These are phyloP conservation scores for Staphylotrichum tortipilum DNA, from an alignment of 495 filamentous ascomycete species.

Conservation along the genomic window DNA sequence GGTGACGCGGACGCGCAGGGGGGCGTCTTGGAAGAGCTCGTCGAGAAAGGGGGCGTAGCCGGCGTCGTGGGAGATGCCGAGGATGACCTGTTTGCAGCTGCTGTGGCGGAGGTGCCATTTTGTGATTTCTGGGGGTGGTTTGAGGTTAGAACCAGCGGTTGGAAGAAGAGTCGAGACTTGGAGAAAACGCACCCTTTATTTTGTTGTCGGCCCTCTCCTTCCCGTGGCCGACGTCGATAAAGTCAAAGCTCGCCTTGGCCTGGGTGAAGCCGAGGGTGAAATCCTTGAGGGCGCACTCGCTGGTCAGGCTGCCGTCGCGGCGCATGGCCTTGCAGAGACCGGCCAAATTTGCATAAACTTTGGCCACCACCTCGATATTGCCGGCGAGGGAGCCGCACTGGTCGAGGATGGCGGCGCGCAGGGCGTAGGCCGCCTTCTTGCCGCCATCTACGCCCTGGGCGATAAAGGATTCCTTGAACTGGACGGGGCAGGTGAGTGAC, in stretches of 20 bases:
- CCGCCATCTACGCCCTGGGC: constrained; percentile 61
- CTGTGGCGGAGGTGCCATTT: constrained; percentile 56
- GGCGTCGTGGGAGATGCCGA: constrained; percentile 71
- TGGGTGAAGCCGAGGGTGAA: constrained; percentile 74
- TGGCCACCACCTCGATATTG: constrained; percentile 55
- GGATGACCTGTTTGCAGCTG: constrained; percentile 73
- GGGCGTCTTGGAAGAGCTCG: constrained; percentile 47
- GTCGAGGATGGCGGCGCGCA: constrained; percentile 48
- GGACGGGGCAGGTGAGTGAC: constrained; percentile 1
- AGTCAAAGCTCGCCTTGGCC: constrained; percentile 59
- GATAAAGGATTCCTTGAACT: constrained; percentile 61
- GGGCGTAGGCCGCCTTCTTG: constrained; percentile 55
- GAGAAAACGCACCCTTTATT: constrained; percentile 49
- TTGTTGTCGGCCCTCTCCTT: constrained; percentile 67
- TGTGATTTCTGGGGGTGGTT: constrained; percentile 41
- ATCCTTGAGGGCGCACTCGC: constrained; percentile 47
- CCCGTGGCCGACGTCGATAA: constrained; percentile 63
- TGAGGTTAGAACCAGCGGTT: neutral
- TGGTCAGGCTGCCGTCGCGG: constrained; percentile 47
- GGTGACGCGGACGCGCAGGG: constrained; percentile 52
- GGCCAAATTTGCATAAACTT: constrained; percentile 61
- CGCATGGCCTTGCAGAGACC: constrained; percentile 54
- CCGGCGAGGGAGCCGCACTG: constrained; percentile 34
- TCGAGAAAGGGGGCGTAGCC: constrained; percentile 65
- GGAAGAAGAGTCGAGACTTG: neutral